Evolutionary conservation across 768 basidiomycete genomes (phyloP), one percentile per base, ranked within the genome.

Genomic region (Leucogyrophana mollusca): DNA sequence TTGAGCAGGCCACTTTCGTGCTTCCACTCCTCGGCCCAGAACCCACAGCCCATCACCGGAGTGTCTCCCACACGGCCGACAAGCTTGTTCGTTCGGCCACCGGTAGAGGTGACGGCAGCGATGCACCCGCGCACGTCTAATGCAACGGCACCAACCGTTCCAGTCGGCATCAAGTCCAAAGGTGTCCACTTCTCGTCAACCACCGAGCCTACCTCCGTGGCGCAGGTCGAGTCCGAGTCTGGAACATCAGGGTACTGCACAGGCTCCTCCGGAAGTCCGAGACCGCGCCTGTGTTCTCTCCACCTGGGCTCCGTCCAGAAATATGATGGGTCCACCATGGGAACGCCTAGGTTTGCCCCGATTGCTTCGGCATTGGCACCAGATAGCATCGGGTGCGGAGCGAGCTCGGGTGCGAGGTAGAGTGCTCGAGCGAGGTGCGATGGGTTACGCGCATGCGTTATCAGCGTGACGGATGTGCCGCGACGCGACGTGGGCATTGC

Each of bases 121-220:
- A 92, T 82, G 56, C 88, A 90, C 0, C 90, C 90, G 18, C 80
- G 70, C 5, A 73, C 54, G 58, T 92, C 90, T 24, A 92, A 69
- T 4, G 87, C 89, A 7, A 93, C 88, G 1, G 90, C 90, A 16
- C 90, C 90, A 9, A 93, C 89, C 0, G 90, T 93, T 9, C 90
- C 90, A 13, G 67, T 84, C 4, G 90, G 86, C 50, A 80, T 68
- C 52, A 75, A 64, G 60, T 87, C 84, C 7, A 87, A 66, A 11
- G 69, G 50, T 18, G 18, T 21, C 2, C 11, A 40, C 39, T 56
- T 51, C 4, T 24, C 43, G 11, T 50, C 40, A n/a, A 57, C 43
- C 17, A 50, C 49, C 7, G 46, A 55, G 9, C 46, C 56, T 4
- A 55, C 55, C 7, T 56, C 51, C 14, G 56, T 53, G 22, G 55